Base-by-base conservation (phyloP, 352 stramenopile genomes). In the Globisporangium middletonii region DNA sequence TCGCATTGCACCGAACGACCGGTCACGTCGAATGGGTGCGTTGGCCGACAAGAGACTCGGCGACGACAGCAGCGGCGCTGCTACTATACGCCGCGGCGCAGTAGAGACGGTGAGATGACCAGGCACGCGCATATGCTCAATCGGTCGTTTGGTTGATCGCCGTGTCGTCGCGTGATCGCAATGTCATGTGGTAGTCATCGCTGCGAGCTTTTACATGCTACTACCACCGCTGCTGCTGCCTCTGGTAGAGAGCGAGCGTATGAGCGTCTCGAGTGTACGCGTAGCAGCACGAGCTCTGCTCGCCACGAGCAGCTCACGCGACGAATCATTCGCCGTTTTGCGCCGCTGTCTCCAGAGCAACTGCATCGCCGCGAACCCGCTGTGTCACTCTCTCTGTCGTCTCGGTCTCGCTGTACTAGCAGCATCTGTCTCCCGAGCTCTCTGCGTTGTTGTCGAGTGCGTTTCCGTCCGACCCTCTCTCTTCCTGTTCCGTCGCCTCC, bases 261-360 rank as follows among this genome's bases (percentile, higher is more conserved):
- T 12, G 33, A 38, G 33, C 33, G 33, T 38, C 33, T 38, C 33
- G 5, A 38, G 33, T 38, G 33, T 38, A 38, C 33, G 4, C 12
- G 33, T 33, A 27, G 28, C 9, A 38, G 33, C 50, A 55, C 11
- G 23, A 26, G 46, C 9, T 19, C 49, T 30, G 3, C 49, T 54
- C 49, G 49, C 30, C 11, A 30, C 11, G 18, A 33, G 13, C 46
- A 51, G 46, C 43, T 45, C 41, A 18, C 27, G 18, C 42, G 27
- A 43, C n/a, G 28, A 52, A 44, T 50, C 56, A 62, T 62, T 62
- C 48, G 48, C 54, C 56, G 56, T 62, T 62, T 62, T 62, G 56
- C 56, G 56, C 30, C 35, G 48, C 56, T 44, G 23, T 35, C 26
- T 53, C 28, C 30, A 50, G 19, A 48, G 35, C 51, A 28, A 56